Percentiles rank a stretch among this genome's conserved stretches.
Evolutionary conservation across 75 land plant genomes (phyloP).

Genomic region (Picea glauca): DNA sequence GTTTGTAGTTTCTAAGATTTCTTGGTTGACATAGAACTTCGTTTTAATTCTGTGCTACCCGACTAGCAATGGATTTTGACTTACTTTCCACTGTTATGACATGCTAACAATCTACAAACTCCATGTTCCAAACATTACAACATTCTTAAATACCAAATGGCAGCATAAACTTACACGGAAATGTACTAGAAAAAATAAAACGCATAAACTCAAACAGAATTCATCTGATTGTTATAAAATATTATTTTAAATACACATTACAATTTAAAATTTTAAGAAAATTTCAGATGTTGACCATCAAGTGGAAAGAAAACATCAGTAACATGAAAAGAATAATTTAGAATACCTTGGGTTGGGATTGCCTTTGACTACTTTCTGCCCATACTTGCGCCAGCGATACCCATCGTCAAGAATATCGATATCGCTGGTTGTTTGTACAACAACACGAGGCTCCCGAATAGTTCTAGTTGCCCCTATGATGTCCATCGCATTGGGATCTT

Average conservation of each 20-base stretch:
- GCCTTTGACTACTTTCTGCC: constrained; percentile 73
- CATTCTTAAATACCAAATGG: background rate
- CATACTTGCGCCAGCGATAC: constrained; percentile 74
- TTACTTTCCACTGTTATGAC: background rate
- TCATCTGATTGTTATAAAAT: background rate
- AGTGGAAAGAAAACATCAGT: background rate
- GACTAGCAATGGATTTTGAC: background rate
- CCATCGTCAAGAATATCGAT: constrained; percentile 75
- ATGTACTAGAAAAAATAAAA: background rate
- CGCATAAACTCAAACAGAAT: background rate
- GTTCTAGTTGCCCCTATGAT: constrained; percentile 29
- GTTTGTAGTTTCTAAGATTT: background rate
- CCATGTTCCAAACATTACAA: background rate
- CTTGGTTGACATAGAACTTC: background rate
- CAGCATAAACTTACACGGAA: background rate
- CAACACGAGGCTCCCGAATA: constrained; percentile 64
- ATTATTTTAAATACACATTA: background rate
- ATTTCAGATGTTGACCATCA: background rate
- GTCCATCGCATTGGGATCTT: constrained; percentile 18
- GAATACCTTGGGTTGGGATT: constrained; percentile 63
- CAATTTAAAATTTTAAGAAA: background rate
- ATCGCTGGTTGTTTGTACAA: constrained; percentile 67
- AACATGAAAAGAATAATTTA: constrained; percentile 1
- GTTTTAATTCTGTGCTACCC: background rate
- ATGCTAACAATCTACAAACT: background rate